Evolutionary conservation across 768 basidiomycete genomes (phyloP), one percentile per base, ranked within the genome.

Genomic region (Phylloporus scabripes): DNA sequence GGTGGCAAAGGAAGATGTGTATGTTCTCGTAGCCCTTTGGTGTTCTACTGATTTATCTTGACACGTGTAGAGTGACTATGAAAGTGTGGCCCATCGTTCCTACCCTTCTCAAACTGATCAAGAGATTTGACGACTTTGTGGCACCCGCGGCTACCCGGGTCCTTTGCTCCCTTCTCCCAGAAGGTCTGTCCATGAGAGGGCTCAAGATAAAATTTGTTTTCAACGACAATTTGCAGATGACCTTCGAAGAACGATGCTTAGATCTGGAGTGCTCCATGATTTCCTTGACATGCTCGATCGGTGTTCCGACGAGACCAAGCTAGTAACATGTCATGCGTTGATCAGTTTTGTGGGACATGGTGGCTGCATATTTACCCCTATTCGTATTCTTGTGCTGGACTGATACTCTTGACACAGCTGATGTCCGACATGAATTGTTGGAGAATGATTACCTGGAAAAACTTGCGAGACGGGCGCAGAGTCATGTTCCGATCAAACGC

Each of bases 81-180:
- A 55, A 36, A 41, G 7, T 34, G 1, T 48, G 49, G 0, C 41
- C 44, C 1, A 54, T 46, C 1, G 20, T 60, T 7, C 33, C 47
- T 8, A 55, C 54, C 0, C 54, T 66, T 33, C 42, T 63, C 42
- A 62, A 44, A 29, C 39, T 66, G 10, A 42, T 57, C 34, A 49
- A 48, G 24, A 47, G 50, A n/a, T 53, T 31, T 23, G 66, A 68
- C 31, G 61, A 67, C 38, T 63, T 61, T 29, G 64, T 66, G 7
- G 53, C 64, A 17, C 63, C 63, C 1, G 59, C 59, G 14, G 65
- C 66, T 10, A 55, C 48, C 3, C 61, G 55, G 15, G 57, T 60
- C 1, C 50, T 65, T 20, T 61, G 63, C 17, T 51, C 54, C 15
- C 51, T 65, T 18, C 59, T 59, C 15, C 46, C 38, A 23, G 59